Base-by-base conservation (phyloP, 139 green algal species). In the Yamagishiella unicocca region DNA sequence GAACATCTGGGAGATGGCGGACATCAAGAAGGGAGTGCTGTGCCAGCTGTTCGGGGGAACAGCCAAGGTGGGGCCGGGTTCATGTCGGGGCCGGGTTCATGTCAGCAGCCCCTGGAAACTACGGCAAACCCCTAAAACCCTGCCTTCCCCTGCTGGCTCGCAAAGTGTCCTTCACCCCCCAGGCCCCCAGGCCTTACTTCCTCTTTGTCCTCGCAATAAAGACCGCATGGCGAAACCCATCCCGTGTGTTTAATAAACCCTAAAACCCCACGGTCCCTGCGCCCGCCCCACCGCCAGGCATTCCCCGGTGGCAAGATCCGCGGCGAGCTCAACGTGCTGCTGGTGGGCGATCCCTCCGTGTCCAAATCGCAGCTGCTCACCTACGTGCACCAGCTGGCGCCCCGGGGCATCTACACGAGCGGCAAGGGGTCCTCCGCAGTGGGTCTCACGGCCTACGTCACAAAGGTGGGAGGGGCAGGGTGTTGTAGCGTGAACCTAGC, bases 1-100 rank as follows among this genome's bases (percentile, higher is more conserved):
- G 53, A 97, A 95, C 83, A 98, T 99, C 82, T 99, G 95, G 93
- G 97, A 99, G 92, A 96, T 99, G 92, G 98, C 99, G 46, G 97
- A 99, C 87, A 94, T 99, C 78, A 99, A 99, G 93, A 97, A 97
- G 83, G 90, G 94, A 43, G 78, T 97, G 66, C 88, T 97, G 40
- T 95, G 90, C 71, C 94, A 96, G 92, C 91, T 98, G 53, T 98
- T 98, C 91, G 96, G 96, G 2, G 96, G 95, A n/a, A 87, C 92
- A 7, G 81, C 84, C 73, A 98, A 98, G 93, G 92, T 93, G 61
- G 25, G 43, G 50, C 14, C 50, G 50, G 12, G 12, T 58, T 42
- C 29, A 6, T 72, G 64, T 40, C n/a, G 9, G 64, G 9, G n/a
- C 29, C 5, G n/a, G 7, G 50, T 58, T 12, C 17, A 58, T 58